Base-by-base conservation (phyloP, 495 filamentous ascomycete genomes). In the Apiosordaria backusii region DNA sequence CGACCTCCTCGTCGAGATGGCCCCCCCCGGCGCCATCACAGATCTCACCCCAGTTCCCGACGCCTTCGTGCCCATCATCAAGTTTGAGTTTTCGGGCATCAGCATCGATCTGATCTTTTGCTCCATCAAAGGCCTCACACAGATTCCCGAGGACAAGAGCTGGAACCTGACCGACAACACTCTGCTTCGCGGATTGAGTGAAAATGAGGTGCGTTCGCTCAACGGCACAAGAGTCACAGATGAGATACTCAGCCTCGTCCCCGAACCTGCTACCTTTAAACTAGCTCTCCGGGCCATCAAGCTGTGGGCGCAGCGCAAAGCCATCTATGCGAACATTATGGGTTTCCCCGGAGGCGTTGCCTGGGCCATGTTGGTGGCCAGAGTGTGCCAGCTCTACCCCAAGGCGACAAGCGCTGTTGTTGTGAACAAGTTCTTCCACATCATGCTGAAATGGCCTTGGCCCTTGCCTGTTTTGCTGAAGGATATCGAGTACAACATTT, bases 361-460 rank as follows among this genome's bases (percentile, higher is more conserved):
- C 21, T 99, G 93, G 92, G 95, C 94, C 27, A 97, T 99, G 89
- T 81, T 98, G 70, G 93, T 98, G 21, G 95, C 95, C 23, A 83
- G 95, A 65, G 91, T 98, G 57, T 99, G 95, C 74, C 95, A 99
- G 76, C 82, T 98, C n/a, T 99, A 97, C 79, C 95, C 95, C 18
- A 91, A 90, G 74, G 95, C 96, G 18, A 90, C 90, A 9, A 90
- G 89, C 50, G 89, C 93, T 16, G 87, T 90, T 18, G 87, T 99
- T 29, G 87, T 98, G 26, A 82, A 83, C 72, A 97, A 96, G 77
- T 99, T 99, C 84, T 99, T 98, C 79, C 80, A 86, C 62, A 90
- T 99, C 72, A 91, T 98, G 81, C 85, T 85, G 66, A 86, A 88
- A 69, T 99, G 95, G 95, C 87, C 86, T 16, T 99, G 96, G 96